Evolutionary conservation across 805 yeast species (phyloP).

Genomic region (Wickerhamiella brachini): DNA sequence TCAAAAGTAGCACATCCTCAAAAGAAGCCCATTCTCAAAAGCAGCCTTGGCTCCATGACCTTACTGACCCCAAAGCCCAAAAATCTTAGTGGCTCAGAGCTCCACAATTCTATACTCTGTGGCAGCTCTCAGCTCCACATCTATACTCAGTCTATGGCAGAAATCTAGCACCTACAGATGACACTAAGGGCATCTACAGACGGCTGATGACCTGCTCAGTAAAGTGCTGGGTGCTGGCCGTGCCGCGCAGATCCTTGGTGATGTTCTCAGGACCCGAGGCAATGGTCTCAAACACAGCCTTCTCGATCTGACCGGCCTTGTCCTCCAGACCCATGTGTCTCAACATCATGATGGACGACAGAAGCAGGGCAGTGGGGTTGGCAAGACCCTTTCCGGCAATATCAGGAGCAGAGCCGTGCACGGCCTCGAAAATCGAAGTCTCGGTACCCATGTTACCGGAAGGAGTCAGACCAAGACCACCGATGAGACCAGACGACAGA

Average conservation of each 20-base stretch:
- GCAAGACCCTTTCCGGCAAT: conserved; percentile 98
- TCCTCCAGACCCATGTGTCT: conserved; percentile 87
- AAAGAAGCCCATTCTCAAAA: too few species aligned
- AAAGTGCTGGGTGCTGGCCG: conserved; percentile 77
- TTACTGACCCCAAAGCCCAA: too few species aligned
- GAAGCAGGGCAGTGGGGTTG: conserved; percentile 93
- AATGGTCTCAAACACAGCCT: conserved; percentile 72
- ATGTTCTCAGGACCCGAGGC: conserved; percentile 94
- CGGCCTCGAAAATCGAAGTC: conserved; percentile 97
- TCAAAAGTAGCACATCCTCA: too few species aligned
- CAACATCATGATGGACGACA: conserved; percentile 97
- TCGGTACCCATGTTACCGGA: conserved; percentile 99
- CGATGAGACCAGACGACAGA: conserved; percentile 92
- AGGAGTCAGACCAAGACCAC: conserved; percentile 98
- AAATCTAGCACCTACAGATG: too few species aligned
- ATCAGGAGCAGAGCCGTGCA: conserved; percentile 99
- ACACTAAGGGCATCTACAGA: too few species aligned
- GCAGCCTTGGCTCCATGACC: too few species aligned
- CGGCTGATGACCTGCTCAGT: conserved; percentile 80
- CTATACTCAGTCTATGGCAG: neutral
- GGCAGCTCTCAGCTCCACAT: too few species aligned
- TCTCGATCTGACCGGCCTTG: conserved; percentile 75
- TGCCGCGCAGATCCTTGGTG: conserved; percentile 92
- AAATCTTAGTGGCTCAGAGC: too few species aligned
- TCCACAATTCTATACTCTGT: too few species aligned